Percentiles rank a stretch among this genome's conserved stretches.
Conservation (phyloP, 1,284 basidiomycete species). For the Cutaneotrichosporon sp. region DNA sequence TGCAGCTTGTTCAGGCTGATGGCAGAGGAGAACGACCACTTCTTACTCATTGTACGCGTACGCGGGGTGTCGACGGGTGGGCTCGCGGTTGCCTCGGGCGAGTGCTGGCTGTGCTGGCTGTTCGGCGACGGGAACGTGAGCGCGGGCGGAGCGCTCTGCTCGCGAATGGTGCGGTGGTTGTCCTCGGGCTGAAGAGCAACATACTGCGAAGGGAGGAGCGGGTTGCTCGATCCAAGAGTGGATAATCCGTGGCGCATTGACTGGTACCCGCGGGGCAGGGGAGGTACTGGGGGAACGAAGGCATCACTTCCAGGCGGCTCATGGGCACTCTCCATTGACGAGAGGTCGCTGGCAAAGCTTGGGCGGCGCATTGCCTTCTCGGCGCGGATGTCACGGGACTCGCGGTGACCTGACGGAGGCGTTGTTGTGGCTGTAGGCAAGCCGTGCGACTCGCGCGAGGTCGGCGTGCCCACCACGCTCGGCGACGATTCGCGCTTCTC, state of each 20-base stretch:
- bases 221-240: conserved; percentile 10
- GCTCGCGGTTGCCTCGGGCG: conserved; percentile 5
- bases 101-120: conserved; percentile 5
- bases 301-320: conserved; percentile 43
- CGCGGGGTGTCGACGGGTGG: conserved; percentile 7
- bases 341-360: conserved; percentile 79
- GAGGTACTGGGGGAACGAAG: conserved; percentile 87
- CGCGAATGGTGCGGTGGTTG: background rate
- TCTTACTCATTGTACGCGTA: conserved; percentile 59
- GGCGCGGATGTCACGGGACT: conserved; percentile 3
- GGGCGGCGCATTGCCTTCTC: conserved; percentile 28
- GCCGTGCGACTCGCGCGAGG: conserved; percentile 34
- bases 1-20: conserved; percentile 66
- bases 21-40: conserved; percentile 91
- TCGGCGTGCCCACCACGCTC: conserved; percentile 61
- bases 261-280: conserved; percentile 86
- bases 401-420: conserved; percentile 54
- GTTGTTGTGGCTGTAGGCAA: conserved; percentile 55
- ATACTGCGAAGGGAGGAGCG: conserved; percentile 9
- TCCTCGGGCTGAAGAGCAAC: conserved; percentile 4
- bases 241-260: conserved; percentile 49
- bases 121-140: conserved; percentile 12
- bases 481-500: conserved; percentile 82
- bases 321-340: conserved; percentile 44
- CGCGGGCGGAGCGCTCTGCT: background rate